Conservation (phyloP, 805 yeast species). For the Gaillardinia entomophila region DNA sequence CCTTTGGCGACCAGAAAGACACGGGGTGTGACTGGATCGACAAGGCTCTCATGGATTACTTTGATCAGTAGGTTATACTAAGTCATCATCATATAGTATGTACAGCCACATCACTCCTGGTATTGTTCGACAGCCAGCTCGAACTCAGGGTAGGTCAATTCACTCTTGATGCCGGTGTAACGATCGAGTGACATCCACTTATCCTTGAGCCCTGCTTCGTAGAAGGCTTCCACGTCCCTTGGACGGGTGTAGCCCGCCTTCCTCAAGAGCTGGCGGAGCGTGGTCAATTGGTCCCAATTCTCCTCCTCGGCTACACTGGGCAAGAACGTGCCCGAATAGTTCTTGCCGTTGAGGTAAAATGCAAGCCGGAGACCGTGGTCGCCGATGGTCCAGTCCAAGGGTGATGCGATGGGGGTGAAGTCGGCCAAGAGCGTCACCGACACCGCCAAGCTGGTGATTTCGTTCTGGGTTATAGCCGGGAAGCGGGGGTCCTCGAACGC, state of each 20-base stretch:
- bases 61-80: not conserved
- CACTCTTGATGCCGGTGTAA: not conserved
- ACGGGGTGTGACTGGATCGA: conserved; percentile 59
- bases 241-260: conserved; percentile 53
- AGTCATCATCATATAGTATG: not conserved
- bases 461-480: conserved; percentile 50
- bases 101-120: not conserved
- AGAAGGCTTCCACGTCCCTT: conserved; percentile 1
- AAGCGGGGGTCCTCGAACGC: conserved; percentile 81
- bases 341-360: conserved; percentile 35
- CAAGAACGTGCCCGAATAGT: conserved; percentile 71
- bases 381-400: conserved; percentile 77
- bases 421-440: conserved; percentile 62
- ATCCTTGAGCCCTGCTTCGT: not conserved
- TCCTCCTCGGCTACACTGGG: conserved; percentile 91
- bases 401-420: conserved; percentile 46
- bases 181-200: not conserved
- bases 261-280: conserved; percentile 60
- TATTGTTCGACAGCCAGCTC: not conserved
- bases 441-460: conserved; percentile 49
- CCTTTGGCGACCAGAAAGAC: conserved; percentile 25
- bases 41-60: conserved; percentile 13
- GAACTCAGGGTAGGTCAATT: not conserved
- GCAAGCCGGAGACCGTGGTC: conserved; percentile 69
- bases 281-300: conserved; percentile 69